A percentile compares a stretch with the other conserved stretches of the same genome.
Conservation (phyloP, 805 yeast genomes). For the Saccharomycopsis malanga region DNA sequence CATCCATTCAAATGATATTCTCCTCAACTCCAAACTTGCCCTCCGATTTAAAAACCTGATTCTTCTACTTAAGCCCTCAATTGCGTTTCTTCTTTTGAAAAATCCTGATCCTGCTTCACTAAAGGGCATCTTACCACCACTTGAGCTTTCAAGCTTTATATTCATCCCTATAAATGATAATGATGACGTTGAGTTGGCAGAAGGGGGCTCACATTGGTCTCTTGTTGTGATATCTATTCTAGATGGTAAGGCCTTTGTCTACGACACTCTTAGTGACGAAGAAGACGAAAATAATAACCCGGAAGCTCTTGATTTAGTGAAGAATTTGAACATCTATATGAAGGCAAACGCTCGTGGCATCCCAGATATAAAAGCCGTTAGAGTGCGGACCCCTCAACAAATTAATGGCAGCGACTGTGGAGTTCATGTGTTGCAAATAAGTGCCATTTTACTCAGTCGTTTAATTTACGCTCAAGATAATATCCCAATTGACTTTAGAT, state of each 20-base stretch:
- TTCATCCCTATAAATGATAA: constrained; percentile 66
- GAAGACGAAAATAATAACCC: constrained; percentile 31
- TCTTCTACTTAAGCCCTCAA: constrained; percentile 48
- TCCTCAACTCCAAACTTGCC: constrained; percentile 24
- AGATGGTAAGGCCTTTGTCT: constrained; percentile 43
- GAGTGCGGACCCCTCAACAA: constrained; percentile 45
- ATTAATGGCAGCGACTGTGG: constrained; percentile 65
- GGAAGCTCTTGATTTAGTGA: constrained; percentile 22
- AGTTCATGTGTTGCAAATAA: constrained; percentile 34
- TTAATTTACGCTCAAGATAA: constrained; percentile 28
- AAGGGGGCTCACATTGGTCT: constrained; percentile 77
- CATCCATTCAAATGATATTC: constrained; percentile 17
- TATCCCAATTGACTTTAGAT: constrained; percentile 32
- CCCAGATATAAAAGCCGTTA: background rate
- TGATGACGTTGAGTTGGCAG: constrained; percentile 49
- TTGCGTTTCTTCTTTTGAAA: constrained; percentile 54
- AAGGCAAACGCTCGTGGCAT: constrained; percentile 19
- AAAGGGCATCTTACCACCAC: constrained; percentile 39
- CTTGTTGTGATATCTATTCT: constrained; percentile 45
- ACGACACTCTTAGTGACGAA: constrained; percentile 44
- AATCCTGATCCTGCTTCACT: constrained; percentile 37
- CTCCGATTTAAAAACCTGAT: constrained; percentile 26
- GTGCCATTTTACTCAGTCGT: constrained; percentile 32
- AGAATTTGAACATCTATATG: constrained; percentile 25
- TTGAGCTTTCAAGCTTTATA: constrained; percentile 40